A percentile compares a stretch with the other conserved stretches of the same genome.
phyloP scores from a whole-genome alignment of 305 asterid species.

The Solanum hybrid region DNA sequence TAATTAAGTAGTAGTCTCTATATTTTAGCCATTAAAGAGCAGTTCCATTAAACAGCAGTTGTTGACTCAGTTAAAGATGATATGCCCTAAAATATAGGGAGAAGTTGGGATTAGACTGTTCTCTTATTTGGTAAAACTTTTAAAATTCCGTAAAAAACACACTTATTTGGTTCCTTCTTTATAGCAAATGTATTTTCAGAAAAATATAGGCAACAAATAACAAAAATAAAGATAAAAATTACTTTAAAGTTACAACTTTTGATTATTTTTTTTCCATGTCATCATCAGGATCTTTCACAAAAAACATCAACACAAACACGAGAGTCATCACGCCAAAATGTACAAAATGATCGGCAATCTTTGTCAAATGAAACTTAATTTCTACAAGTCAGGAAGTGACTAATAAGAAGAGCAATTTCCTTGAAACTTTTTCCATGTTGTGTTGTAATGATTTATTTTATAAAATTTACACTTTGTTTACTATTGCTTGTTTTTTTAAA shows the following conservation, averaged over 20 bases:
- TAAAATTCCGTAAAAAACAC: background rate
- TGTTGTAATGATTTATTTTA: no score
- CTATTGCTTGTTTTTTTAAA: background rate
- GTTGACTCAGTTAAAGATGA: background rate
- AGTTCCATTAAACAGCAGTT: background rate
- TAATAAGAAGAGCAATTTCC: background rate
- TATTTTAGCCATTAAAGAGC: background rate
- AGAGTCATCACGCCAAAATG: background rate
- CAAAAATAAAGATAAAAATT: no score
- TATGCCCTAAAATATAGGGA: background rate
- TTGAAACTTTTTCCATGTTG: background rate
- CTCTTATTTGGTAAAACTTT: background rate
- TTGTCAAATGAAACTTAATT: background rate
- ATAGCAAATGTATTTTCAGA: background rate
- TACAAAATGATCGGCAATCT: background rate
- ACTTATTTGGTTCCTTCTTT: background rate
- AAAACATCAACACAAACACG: background rate
- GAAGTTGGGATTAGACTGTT: background rate
- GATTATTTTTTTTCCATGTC: background rate
- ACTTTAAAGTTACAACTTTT: background rate
- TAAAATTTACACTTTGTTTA: background rate
- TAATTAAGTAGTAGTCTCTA: background rate
- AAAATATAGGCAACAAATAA: background rate
- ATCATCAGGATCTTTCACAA: background rate
- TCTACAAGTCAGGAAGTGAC: background rate